phyloP scores from a whole-genome alignment of 2,329 filamentous ascomycete species.

The Apiospora arundinis region DNA sequence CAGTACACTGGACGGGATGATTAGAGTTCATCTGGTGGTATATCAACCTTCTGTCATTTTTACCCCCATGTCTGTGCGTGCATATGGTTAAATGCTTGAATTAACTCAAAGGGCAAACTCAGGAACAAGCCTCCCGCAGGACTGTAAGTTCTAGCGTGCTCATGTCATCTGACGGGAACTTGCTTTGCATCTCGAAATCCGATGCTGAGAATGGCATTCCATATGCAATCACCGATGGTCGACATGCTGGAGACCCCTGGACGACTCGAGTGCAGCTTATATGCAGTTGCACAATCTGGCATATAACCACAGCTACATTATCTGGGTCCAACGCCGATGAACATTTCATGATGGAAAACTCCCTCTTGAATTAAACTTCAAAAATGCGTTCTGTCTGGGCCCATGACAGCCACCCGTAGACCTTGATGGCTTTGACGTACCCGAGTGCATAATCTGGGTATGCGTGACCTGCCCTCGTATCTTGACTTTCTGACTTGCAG shows the following conservation, averaged over 20 bases:
- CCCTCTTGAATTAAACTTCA: neutral
- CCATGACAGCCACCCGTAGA: neutral
- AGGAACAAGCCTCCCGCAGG: neutral
- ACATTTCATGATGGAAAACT: neutral
- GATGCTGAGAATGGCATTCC: neutral
- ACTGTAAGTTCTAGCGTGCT: neutral
- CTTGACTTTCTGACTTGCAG: neutral
- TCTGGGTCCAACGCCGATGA: neutral
- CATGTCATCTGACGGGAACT: neutral
- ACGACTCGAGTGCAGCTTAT: neutral
- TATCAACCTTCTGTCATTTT: neutral
- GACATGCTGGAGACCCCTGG: too few species aligned
- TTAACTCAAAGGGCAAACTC: neutral
- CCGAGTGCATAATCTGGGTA: neutral
- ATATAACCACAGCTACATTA: neutral
- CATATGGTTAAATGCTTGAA: neutral
- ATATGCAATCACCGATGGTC: too few species aligned
- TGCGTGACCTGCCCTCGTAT: neutral
- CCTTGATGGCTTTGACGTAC: conserved; percentile 3
- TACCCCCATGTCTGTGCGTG: neutral
- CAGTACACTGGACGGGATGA: neutral
- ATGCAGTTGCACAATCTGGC: neutral
- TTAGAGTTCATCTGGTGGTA: neutral
- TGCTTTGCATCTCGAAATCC: neutral
- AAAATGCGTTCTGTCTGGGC: neutral